These are phyloP conservation scores for Cordyceps javanica DNA, from an alignment of 2,329 filamentous ascomycete genomes.

Conservation along the genomic window DNA sequence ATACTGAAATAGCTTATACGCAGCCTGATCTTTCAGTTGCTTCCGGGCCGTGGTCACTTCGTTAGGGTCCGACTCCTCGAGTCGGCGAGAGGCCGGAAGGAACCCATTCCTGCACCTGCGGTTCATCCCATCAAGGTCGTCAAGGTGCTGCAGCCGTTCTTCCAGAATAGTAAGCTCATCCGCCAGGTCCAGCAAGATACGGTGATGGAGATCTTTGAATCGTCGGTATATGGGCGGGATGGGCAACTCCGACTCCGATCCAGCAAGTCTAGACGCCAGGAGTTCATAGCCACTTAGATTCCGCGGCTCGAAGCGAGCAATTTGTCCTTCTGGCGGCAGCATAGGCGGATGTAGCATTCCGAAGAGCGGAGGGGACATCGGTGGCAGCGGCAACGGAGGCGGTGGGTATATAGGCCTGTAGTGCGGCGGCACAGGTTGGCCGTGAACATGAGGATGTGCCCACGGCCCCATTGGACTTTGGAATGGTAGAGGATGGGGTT, in stretches of 20 bases:
- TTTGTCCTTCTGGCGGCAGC: background rate
- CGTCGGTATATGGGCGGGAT: constrained; percentile 68
- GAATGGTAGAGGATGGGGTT: background rate
- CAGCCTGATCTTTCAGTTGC: constrained; percentile 56
- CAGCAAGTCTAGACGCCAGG: constrained; percentile 47
- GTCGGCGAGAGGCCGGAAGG: constrained; percentile 53
- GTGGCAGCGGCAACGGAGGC: background rate
- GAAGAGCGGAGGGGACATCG: constrained; percentile 1
- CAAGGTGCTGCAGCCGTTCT: constrained; percentile 65
- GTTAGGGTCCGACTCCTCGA: constrained; percentile 46
- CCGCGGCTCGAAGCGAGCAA: constrained; percentile 29
- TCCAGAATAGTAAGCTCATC: constrained; percentile 80
- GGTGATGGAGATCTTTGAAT: constrained; percentile 77
- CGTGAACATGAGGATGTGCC: background rate
- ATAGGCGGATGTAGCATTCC: background rate
- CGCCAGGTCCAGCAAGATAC: constrained; percentile 74
- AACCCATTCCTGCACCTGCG: constrained; percentile 37
- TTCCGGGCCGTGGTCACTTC: constrained; percentile 56
- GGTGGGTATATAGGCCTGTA: background rate
- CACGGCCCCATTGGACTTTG: background rate
- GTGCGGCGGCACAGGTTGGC: background rate
- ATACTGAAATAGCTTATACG: constrained; percentile 61
- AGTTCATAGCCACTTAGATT: constrained; percentile 56
- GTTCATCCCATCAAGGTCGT: constrained; percentile 49
- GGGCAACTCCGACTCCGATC: constrained; percentile 16